These are phyloP conservation scores for Chalaropsis thielavioides DNA, from an alignment of 2,329 filamentous ascomycete genomes.

Conservation along the genomic window DNA sequence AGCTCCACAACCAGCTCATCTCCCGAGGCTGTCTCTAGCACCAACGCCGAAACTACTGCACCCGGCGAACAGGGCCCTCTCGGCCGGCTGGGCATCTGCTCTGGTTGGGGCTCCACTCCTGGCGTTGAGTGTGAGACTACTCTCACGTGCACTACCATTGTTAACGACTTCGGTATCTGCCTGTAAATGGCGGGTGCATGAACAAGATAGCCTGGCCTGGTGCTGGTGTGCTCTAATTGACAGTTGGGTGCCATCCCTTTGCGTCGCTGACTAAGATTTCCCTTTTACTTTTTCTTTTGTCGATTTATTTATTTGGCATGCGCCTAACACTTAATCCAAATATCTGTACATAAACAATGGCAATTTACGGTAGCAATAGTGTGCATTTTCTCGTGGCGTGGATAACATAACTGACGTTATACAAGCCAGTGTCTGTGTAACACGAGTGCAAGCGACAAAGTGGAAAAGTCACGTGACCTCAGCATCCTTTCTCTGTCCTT, in stretches of 20 bases:
- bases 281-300: not conserved
- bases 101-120: not conserved
- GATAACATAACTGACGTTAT: not conserved
- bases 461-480: slow-evolving; percentile 8
- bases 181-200: not conserved
- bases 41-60: not conserved
- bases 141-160: not conserved
- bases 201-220: not conserved
- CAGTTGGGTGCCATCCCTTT: not conserved
- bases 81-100: not conserved
- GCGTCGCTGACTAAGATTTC: not conserved
- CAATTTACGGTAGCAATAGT: not conserved
- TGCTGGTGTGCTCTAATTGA: not conserved
- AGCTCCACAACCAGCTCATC: not conserved
- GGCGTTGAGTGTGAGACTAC: not conserved
- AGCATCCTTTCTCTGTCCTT: not conserved
- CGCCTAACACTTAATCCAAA: not conserved
- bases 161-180: not conserved
- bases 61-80: not conserved
- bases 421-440: not conserved
- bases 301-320: not conserved
- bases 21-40: not conserved
- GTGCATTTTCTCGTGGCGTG: not conserved
- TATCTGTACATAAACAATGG: not conserved
- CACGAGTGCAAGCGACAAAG: no score